Conservation (phyloP, 75 land plant species). For the Picea sitchensis region DNA sequence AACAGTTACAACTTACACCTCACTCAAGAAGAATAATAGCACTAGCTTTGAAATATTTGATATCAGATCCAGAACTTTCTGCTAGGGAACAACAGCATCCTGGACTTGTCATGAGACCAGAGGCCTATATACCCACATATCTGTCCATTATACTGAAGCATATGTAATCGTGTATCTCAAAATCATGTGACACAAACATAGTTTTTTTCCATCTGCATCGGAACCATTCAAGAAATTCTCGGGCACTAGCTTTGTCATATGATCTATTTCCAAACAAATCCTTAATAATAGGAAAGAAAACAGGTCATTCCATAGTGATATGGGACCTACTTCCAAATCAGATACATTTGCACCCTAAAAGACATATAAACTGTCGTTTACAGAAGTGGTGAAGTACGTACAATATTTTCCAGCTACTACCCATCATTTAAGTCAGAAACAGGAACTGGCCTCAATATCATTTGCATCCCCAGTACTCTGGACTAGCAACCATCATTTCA, state of each 20-base stretch:
- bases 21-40: neutral
- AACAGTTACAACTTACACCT: neutral
- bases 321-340: neutral
- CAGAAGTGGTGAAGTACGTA: neutral
- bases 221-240: neutral
- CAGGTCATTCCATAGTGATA: neutral
- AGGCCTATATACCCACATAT: neutral
- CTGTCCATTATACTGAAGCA: neutral
- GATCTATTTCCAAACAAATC: neutral
- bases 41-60: neutral
- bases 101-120: neutral
- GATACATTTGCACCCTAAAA: neutral
- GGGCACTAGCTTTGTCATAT: neutral
- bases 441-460: neutral
- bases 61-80: neutral
- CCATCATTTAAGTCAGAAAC: neutral
- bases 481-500: neutral
- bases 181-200: neutral
- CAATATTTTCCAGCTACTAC: too few species aligned
- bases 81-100: neutral
- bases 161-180: neutral
- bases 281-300: neutral
- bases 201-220: neutral
- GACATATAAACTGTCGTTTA: neutral
- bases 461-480: neutral